A percentile compares a stretch with the other conserved stretches of the same genome.
These are phyloP conservation scores for Naganishia sp. DNA, from an alignment of 1,284 basidiomycete genomes.

Conservation along the genomic window DNA sequence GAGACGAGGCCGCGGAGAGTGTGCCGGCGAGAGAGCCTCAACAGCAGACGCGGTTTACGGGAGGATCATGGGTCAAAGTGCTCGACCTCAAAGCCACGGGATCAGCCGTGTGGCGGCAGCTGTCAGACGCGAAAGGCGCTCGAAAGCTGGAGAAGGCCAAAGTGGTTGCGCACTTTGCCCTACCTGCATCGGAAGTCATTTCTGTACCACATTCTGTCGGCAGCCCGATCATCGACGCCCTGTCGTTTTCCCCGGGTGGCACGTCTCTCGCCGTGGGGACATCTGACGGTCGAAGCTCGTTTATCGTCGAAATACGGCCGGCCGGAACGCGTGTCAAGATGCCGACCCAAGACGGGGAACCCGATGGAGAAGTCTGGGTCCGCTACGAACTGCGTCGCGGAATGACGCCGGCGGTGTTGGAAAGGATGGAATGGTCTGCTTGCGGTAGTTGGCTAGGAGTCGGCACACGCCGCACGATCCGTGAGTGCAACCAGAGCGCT, in stretches of 20 bases:
- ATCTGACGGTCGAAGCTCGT: conserved; percentile 19
- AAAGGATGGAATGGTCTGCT: conserved; percentile 25
- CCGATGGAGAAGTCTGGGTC: conserved; percentile 32
- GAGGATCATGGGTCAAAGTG: conserved; percentile 31
- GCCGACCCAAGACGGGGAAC: neutral
- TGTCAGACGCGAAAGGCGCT: neutral
- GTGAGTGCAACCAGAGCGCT: conserved; percentile 17
- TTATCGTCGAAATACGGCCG: conserved; percentile 30
- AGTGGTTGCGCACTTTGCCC: conserved; percentile 25
- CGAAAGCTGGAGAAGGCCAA: conserved; percentile 3
- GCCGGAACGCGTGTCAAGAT: neutral
- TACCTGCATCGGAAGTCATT: conserved; percentile 23
- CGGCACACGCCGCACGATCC: conserved; percentile 29
- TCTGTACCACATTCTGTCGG: conserved; percentile 9
- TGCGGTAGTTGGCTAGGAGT: conserved; percentile 24
- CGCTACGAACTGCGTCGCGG: conserved; percentile 31
- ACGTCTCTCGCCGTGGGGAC: conserved; percentile 20
- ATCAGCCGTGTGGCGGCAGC: neutral
- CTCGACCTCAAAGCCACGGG: conserved; percentile 15
- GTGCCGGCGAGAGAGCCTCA: neutral
- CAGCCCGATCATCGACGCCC: conserved; percentile 3
- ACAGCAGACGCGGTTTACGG: neutral
- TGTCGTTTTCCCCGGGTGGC: conserved; percentile 26
- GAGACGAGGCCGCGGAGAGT: neutral
- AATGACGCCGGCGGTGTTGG: conserved; percentile 27